These are phyloP conservation scores for Suillus sp. DNA, from an alignment of 768 basidiomycete species.

Conservation along the genomic window DNA sequence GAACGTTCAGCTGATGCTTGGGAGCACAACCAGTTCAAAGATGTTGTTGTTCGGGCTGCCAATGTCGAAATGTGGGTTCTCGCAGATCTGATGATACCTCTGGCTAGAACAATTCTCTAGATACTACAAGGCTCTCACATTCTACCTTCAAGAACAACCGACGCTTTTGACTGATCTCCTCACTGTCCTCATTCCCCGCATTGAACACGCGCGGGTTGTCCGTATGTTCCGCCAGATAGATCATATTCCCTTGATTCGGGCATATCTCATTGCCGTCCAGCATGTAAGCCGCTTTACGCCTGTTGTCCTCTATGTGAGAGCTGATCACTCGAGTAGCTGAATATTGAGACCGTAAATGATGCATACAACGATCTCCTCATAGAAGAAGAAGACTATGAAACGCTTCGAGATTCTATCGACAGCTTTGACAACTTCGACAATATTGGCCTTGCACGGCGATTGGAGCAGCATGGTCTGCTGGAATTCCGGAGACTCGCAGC, in stretches of 20 bases:
- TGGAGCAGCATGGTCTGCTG: conserved; percentile 88
- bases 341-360: conserved; percentile 96
- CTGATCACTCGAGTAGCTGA: conserved; percentile 60
- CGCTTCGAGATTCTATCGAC: conserved; percentile 95
- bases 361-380: conserved; percentile 98
- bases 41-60: conserved; percentile 92
- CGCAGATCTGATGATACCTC: not conserved
- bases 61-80: conserved; percentile 89
- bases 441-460: conserved; percentile 76
- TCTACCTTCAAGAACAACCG: conserved; percentile 94
- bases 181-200: conserved; percentile 87
- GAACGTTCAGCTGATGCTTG: conserved; percentile 97
- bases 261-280: conserved; percentile 97
- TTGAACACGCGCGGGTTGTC: conserved; percentile 95
- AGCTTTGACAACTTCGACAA: conserved; percentile 99
- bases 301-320: not conserved
- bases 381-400: conserved; percentile 99
- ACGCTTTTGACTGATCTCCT: conserved; percentile 91
- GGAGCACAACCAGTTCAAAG: conserved; percentile 99
- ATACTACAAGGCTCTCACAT: conserved; percentile 93
- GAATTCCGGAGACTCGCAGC: conserved; percentile 96
- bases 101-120: conserved; percentile 38
- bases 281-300: conserved; percentile 53
- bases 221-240: conserved; percentile 94
- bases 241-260: conserved; percentile 92